Evolutionary conservation across 2,329 filamentous ascomycete genomes (phyloP).

Genomic region (Fusarium dimerum): DNA sequence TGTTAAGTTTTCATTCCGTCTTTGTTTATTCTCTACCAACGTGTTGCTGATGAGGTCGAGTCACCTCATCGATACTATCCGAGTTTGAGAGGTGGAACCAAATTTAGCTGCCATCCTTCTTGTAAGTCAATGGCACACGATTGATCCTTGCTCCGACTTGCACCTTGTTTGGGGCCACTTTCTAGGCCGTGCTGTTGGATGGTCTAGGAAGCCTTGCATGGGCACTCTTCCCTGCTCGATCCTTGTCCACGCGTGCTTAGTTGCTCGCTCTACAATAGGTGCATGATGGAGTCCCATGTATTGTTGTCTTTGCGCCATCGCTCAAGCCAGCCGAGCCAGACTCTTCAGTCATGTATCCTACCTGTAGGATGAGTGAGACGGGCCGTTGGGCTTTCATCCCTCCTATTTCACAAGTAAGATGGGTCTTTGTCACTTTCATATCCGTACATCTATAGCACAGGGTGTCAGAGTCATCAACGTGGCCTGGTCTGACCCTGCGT

Average conservation of each 20-base stretch:
- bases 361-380: neutral
- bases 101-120: no score
- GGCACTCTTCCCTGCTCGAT: constrained; percentile 17
- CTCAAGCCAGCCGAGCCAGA: neutral
- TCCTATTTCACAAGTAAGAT: neutral
- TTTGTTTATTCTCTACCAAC: no score
- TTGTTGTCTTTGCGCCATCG: constrained; percentile 3
- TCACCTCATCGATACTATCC: no score
- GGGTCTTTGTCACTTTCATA: neutral
- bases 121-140: constrained; percentile 12
- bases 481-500: constrained; percentile 9
- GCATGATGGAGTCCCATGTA: constrained; percentile 22
- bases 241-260: constrained; percentile 4
- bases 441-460: neutral
- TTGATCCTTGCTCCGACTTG: constrained; percentile 11
- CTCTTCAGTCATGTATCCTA: neutral
- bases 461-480: neutral
- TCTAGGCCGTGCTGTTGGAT: constrained; percentile 25
- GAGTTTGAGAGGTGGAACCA: no score
- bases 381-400: neutral
- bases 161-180: constrained; percentile 7
- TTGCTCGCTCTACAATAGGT: constrained; percentile 21
- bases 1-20: no score
- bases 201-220: constrained; percentile 15
- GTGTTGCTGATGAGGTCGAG: no score